A percentile compares a stretch with the other conserved stretches of the same genome.
Evolutionary conservation across 352 stramenopile species (phyloP).

Genomic region (Pythium phragmitis): DNA sequence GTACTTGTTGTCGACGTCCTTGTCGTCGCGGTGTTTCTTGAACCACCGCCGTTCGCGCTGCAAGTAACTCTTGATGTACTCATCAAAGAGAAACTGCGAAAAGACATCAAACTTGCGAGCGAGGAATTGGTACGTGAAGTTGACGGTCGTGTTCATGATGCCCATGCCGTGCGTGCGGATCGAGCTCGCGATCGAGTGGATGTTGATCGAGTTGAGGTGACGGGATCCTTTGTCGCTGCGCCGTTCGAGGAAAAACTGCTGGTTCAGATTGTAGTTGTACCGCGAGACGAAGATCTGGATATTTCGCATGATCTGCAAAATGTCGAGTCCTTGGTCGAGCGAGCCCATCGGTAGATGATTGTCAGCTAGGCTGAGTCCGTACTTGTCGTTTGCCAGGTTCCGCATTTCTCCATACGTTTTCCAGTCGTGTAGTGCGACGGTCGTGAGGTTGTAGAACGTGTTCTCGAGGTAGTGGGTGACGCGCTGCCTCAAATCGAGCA

Average conservation of each 20-base stretch:
- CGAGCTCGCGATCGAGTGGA: conserved; percentile 89
- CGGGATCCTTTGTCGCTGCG: conserved; percentile 89
- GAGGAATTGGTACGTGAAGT: conserved; percentile 95
- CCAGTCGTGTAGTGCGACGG: conserved; percentile 94
- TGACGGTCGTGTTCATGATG: conserved; percentile 95
- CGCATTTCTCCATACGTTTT: conserved; percentile 95
- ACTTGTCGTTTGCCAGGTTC: conserved; percentile 92
- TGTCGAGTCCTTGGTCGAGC: conserved; percentile 91
- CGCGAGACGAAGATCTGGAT: conserved; percentile 91
- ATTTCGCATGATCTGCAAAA: conserved; percentile 96
- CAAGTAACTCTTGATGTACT: conserved; percentile 94
- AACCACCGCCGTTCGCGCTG: conserved; percentile 93
- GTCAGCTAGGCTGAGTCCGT: conserved; percentile 88
- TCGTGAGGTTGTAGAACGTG: conserved; percentile 95
- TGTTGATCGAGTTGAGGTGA: conserved; percentile 93
- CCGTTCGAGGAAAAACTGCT: conserved; percentile 94
- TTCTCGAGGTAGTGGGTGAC: conserved; percentile 93
- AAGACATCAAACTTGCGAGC: conserved; percentile 91
- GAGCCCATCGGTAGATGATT: conserved; percentile 93
- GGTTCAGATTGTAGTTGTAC: conserved; percentile 96
- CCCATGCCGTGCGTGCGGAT: conserved; percentile 95
- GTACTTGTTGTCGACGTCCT: conserved; percentile 92
- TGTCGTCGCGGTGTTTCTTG: conserved; percentile 89
- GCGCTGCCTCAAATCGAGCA: conserved; percentile 78
- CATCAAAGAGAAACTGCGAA: conserved; percentile 92